Evolutionary conservation across 2,329 filamentous ascomycete species (phyloP).

Genomic region (Talaromyces sp.): DNA sequence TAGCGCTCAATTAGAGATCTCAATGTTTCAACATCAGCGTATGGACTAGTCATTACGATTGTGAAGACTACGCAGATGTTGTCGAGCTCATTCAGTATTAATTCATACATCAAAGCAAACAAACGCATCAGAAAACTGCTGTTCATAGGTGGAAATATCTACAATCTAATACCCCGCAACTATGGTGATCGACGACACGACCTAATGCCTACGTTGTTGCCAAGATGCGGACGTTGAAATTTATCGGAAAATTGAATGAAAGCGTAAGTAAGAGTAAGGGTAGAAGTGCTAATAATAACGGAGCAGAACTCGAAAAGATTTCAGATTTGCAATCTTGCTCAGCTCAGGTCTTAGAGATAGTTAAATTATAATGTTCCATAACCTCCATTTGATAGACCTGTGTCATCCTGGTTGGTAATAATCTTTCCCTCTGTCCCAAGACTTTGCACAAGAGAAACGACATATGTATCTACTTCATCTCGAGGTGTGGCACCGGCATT

Average conservation of each 20-base stretch:
- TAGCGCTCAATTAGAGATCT: background rate
- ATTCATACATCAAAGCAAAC: background rate
- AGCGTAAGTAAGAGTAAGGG: background rate
- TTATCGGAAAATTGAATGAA: background rate
- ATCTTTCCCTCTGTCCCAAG: background rate
- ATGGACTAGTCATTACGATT: background rate
- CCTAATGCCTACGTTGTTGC: background rate
- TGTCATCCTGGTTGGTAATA: constrained; percentile 1
- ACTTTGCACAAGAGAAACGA: background rate
- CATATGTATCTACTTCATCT: background rate
- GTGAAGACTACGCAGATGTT: background rate
- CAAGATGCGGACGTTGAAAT: background rate
- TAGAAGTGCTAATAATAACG: background rate
- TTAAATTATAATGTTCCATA: background rate
- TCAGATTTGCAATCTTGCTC: background rate
- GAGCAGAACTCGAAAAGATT: background rate
- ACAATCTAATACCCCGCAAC: background rate
- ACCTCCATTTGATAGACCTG: constrained; percentile 2
- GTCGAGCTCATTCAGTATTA: background rate
- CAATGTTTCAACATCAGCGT: background rate
- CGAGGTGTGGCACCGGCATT: constrained; percentile 3
- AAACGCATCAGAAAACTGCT: background rate
- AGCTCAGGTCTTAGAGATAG: background rate
- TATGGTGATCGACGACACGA: background rate
- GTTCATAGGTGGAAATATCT: background rate